Evolutionary conservation across 2,329 filamentous ascomycete species (phyloP).

Genomic region (Alternaria postmessia): DNA sequence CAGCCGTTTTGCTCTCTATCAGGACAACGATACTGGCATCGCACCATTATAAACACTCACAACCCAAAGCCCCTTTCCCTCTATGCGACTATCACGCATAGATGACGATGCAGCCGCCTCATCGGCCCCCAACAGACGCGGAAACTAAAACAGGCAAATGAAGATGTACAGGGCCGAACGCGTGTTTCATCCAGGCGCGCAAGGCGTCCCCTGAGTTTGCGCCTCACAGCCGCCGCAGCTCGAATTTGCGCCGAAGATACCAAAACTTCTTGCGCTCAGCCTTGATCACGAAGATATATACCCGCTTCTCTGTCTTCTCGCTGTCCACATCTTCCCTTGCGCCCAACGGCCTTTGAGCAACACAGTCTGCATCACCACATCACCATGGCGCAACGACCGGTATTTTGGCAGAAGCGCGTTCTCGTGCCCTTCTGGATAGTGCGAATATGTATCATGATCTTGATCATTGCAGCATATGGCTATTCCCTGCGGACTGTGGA

Average conservation of each 20-base stretch:
- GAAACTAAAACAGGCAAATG: constrained; percentile 19
- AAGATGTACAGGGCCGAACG: constrained; percentile 28
- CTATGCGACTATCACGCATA: not conserved
- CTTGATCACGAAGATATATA: constrained; percentile 1
- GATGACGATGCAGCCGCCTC: constrained; percentile 6
- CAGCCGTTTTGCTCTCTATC: constrained; percentile 10
- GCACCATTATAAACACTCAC: not conserved
- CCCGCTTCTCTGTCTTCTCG: not conserved
- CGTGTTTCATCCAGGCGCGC: constrained; percentile 32
- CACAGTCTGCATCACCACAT: constrained; percentile 15
- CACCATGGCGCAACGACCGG: constrained; percentile 32
- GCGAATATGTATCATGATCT: constrained; percentile 44
- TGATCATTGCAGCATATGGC: constrained; percentile 42
- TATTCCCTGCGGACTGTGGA: constrained; percentile 30
- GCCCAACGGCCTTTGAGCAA: not conserved
- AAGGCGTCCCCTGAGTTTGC: constrained; percentile 29
- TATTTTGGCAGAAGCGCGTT: constrained; percentile 50
- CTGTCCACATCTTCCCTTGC: not conserved
- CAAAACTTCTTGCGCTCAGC: constrained; percentile 10
- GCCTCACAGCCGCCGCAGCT: constrained; percentile 21
- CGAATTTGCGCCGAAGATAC: constrained; percentile 12
- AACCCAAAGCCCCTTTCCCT: not conserved
- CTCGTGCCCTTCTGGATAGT: constrained; percentile 50
- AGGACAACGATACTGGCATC: not conserved
- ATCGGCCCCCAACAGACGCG: constrained; percentile 1